These are phyloP conservation scores for Viridothelium virens DNA, from an alignment of 495 filamentous ascomycete species.

Conservation along the genomic window DNA sequence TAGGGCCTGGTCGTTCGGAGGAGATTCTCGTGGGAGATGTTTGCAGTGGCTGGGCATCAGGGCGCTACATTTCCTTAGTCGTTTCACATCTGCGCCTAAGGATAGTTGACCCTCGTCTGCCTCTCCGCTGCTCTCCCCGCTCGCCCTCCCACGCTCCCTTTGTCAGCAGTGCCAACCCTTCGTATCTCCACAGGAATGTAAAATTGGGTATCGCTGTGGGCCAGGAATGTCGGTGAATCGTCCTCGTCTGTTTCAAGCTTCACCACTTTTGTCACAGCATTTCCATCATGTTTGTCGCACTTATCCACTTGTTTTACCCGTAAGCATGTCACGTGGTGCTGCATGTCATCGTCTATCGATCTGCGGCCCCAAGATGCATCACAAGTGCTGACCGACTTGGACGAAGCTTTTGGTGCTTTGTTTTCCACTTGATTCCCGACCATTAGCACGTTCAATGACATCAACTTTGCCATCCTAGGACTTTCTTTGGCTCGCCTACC, in stretches of 20 bases:
- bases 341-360: background rate
- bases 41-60: background rate
- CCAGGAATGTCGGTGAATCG: background rate
- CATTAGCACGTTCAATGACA: no score
- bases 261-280: no score
- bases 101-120: background rate
- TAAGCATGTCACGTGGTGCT: conserved; percentile 6
- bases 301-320: background rate
- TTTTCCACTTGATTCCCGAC: no score
- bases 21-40: background rate
- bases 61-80: conserved; percentile 9
- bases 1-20: background rate
- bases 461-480: no score
- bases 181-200: conserved; percentile 1
- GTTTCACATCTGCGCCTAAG: conserved; percentile 11
- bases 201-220: background rate
- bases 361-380: no score
- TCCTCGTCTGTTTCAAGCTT: no score
- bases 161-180: background rate
- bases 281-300: no score
- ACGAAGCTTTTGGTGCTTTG: background rate
- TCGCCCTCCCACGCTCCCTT: background rate
- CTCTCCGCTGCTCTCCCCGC: background rate
- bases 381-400: conserved; percentile 2
- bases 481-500: no score